phyloP scores from a whole-genome alignment of 805 yeast species.

The Wickerhamomyces silvicola region DNA sequence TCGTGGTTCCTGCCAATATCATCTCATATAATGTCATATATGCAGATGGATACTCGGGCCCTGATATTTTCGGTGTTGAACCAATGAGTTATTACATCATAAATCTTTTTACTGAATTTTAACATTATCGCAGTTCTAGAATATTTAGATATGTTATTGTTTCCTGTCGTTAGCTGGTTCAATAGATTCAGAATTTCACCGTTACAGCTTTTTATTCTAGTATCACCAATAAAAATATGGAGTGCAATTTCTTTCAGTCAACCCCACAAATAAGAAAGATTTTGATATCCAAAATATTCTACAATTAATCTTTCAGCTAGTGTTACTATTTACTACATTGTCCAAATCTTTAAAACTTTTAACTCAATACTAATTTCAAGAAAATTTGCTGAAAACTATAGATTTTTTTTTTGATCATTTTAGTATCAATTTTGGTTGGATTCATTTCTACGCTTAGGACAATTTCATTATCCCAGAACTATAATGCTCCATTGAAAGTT shows the following conservation, averaged over 20 bases:
- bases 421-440: constrained; percentile 8
- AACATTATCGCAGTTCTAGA: constrained; percentile 45
- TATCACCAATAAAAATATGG: constrained; percentile 62
- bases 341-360: constrained; percentile 6
- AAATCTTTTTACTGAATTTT: constrained; percentile 71
- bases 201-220: constrained; percentile 22
- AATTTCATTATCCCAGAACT: constrained; percentile 54
- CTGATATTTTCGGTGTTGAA: constrained; percentile 86
- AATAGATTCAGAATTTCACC: constrained; percentile 7
- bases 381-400: not conserved
- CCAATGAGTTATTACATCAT: constrained; percentile 64
- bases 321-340: constrained; percentile 28
- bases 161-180: constrained; percentile 20
- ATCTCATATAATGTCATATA: constrained; percentile 72
- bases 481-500: constrained; percentile 65
- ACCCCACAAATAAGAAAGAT: constrained; percentile 92
- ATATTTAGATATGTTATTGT: constrained; percentile 29
- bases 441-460: constrained; percentile 44
- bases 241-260: constrained; percentile 56
- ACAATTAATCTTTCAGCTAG: constrained; percentile 60
- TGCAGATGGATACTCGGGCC: constrained; percentile 66
- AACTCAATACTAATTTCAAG: not conserved
- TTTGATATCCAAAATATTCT: constrained; percentile 80
- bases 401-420: not conserved
- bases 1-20: constrained; percentile 76